Base-by-base conservation (phyloP, 495 filamentous ascomycete species). In the Bathelium albidoporum region DNA sequence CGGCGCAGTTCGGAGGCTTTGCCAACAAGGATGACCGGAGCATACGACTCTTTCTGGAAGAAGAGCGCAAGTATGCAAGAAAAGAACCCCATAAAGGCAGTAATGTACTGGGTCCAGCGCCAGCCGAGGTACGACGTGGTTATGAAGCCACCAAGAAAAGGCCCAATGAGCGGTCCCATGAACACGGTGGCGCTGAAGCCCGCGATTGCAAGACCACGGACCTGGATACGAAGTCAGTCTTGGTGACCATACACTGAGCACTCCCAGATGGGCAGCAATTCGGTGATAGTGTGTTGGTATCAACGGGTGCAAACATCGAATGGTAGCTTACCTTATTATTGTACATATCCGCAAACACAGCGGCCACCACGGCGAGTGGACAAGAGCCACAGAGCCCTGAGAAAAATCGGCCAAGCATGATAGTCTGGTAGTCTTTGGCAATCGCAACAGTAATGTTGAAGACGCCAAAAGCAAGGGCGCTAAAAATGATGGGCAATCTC, bases 11-110 rank as follows among this genome's bases (percentile, higher is more conserved):
- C 76, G 18, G 76, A 77, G 0, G 87, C 87, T 41, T 53, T 72
- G 68, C 65, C 83, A 75, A 70, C 66, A 0, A 88, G 75, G 39
- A 89, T 76, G 4, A 80, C 75, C 7, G 84, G 79, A 0, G 73
- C 73, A 62, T 83, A 85, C 1, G 86, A 87, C 72, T 90, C 87
- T 0, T 81, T 80, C 16, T 85, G 75, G 58, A 82, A 73, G 39
- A 86, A 69, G 16, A 75, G 45, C 3, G 69, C 71, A 20, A 72
- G 62, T 0, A 79, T 62, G 43, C 82, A 81, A 61, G 83, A 80
- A 26, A 78, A 69, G 18, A 74, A 72, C 0, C 74, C 76, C 44
- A 83, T 75, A 64, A 89, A 85, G n/a, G 82, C 65, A 3, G 81
- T 84, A 43, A 87, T 78, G 80, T 81, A 90, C 14, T 77, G 80